A percentile compares a stretch with the other conserved stretches of the same genome.
Conservation (phyloP, 768 basidiomycete genomes). For the Scleroderma citrinum region DNA sequence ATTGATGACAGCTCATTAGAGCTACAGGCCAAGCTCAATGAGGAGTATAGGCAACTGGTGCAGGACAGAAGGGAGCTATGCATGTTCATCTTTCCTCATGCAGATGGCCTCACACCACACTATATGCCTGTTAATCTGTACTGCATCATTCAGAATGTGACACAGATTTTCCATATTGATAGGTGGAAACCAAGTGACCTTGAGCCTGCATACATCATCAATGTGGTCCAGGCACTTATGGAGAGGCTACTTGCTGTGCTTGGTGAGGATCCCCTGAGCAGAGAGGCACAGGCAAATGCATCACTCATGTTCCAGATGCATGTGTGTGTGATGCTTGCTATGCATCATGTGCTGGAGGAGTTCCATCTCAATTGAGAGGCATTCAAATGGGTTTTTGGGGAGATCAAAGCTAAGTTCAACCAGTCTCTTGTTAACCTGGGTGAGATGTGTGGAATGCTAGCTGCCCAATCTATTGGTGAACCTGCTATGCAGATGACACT, state of each 20-base stretch:
- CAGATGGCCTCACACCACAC: slow-evolving; percentile 64
- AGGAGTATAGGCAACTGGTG: slow-evolving; percentile 57
- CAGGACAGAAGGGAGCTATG: slow-evolving; percentile 72
- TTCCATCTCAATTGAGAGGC: slow-evolving; percentile 88
- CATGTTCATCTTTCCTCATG: too few relatives aligned
- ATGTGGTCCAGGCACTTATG: too few relatives aligned
- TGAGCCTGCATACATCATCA: too few relatives aligned
- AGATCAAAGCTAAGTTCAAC: slow-evolving; percentile 95
- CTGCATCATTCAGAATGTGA: slow-evolving; percentile 92
- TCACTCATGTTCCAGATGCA: slow-evolving; percentile 93
- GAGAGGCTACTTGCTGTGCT: too few relatives aligned
- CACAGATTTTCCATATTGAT: slow-evolving; percentile 97
- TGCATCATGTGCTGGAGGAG: slow-evolving; percentile 81
- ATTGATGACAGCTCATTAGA: slow-evolving; percentile 80
- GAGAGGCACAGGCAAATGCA: too few relatives aligned
- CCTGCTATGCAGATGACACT: slow-evolving; percentile 99
- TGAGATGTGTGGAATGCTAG: slow-evolving; percentile 98
- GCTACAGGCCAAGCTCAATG: slow-evolving; percentile 79
- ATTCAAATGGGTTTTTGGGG: slow-evolving; percentile 95
- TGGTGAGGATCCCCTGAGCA: too few relatives aligned
- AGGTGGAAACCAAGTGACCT: too few relatives aligned
- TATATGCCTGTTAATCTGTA: slow-evolving; percentile 94
- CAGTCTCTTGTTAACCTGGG: slow-evolving; percentile 88
- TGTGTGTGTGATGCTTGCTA: slow-evolving; percentile 80
- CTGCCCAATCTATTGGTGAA: slow-evolving; percentile 98